Evolutionary conservation across 495 filamentous ascomycete genomes (phyloP).

Genomic region (Immersiella caudata): DNA sequence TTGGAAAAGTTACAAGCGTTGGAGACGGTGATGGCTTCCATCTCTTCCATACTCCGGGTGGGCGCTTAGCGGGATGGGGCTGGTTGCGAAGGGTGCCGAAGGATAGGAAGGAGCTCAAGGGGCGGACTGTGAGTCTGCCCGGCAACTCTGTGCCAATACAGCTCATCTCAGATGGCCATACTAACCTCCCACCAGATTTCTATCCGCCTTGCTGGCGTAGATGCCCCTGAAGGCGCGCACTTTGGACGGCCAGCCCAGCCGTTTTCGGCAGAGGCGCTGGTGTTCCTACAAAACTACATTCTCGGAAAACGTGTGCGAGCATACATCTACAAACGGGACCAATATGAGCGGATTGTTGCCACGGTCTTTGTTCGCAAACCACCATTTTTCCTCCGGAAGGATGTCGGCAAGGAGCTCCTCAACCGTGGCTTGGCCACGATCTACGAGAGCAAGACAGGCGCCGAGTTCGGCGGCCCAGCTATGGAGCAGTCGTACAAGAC

Average conservation of each 20-base stretch:
- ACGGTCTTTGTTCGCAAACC: slow-evolving; percentile 74
- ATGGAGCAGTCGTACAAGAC: slow-evolving; percentile 65
- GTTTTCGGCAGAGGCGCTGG: slow-evolving; percentile 73
- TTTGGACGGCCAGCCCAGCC: slow-evolving; percentile 90
- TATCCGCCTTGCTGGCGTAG: slow-evolving; percentile 85
- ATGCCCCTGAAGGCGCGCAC: slow-evolving; percentile 90
- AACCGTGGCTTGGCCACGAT: slow-evolving; percentile 80
- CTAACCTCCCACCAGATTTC: slow-evolving; percentile 60
- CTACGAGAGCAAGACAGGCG: slow-evolving; percentile 86
- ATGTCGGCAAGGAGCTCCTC: slow-evolving; percentile 91
- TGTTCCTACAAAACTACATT: slow-evolving; percentile 77
- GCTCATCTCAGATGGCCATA: not conserved
- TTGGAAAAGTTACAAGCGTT: slow-evolving; percentile 87
- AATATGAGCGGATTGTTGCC: slow-evolving; percentile 88
- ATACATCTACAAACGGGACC: slow-evolving; percentile 79
- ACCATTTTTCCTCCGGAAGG: slow-evolving; percentile 64
- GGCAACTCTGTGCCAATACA: not conserved
- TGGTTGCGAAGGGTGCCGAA: slow-evolving; percentile 79
- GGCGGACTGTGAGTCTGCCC: slow-evolving; percentile 66
- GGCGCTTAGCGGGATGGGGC: slow-evolving; percentile 83
- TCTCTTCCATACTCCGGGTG: slow-evolving; percentile 91
- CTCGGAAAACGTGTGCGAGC: slow-evolving; percentile 73
- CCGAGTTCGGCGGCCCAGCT: slow-evolving; percentile 75
- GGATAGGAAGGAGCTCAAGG: slow-evolving; percentile 66
- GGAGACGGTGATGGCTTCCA: slow-evolving; percentile 96